Percentiles rank a stretch among this genome's conserved stretches.
phyloP scores from a whole-genome alignment of 2,329 filamentous ascomycete genomes.

The Nannizzia gypsea region DNA sequence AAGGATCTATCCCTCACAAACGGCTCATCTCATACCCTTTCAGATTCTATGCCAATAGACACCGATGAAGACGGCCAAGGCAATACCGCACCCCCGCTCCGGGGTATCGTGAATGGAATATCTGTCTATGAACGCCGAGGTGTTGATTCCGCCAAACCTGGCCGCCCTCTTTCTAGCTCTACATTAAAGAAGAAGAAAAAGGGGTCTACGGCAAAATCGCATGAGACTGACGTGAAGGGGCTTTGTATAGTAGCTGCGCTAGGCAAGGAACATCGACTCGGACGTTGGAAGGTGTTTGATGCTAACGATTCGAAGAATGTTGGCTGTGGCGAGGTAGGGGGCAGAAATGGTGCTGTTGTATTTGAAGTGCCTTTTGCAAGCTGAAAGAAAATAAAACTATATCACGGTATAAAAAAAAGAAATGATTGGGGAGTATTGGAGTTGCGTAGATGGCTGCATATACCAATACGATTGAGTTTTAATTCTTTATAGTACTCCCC shows the following conservation, averaged over 20 bases:
- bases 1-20: constrained; percentile 11
- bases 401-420: background rate
- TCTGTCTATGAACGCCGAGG: constrained; percentile 68
- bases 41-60: background rate
- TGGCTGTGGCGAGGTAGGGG: constrained; percentile 30
- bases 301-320: constrained; percentile 25
- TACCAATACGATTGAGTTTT: background rate
- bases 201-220: constrained; percentile 12
- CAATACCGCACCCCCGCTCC: constrained; percentile 36
- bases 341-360: constrained; percentile 72
- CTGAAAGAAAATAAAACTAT: background rate
- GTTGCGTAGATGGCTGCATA: background rate
- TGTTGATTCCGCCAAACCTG: constrained; percentile 18
- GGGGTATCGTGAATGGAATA: constrained; percentile 79
- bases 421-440: background rate
- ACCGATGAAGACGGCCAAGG: constrained; percentile 15
- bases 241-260: constrained; percentile 76
- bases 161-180: constrained; percentile 7
- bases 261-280: constrained; percentile 74
- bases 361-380: constrained; percentile 58
- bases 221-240: constrained; percentile 36
- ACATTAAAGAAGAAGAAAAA: constrained; percentile 16
- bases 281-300: constrained; percentile 57
- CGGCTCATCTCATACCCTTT: background rate
- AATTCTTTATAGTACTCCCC: too few relatives aligned